Conservation (phyloP, 257 asterid genomes). For the Capsicum baccatum region DNA sequence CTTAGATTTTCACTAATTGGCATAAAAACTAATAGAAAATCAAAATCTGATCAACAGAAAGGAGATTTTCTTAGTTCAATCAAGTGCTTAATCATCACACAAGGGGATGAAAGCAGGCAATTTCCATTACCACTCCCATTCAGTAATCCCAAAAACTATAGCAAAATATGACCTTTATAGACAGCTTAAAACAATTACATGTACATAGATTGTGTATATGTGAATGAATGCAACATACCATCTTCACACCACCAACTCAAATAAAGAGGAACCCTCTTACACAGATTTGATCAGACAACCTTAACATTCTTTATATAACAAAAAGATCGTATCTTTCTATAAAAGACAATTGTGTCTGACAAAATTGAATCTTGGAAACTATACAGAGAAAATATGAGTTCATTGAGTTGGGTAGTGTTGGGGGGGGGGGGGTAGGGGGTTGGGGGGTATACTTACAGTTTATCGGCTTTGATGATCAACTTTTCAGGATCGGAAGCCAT, state of each 20-base stretch:
- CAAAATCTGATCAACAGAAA: not conserved
- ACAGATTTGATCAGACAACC: not conserved
- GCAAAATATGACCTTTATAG: not conserved
- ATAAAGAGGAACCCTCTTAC: not conserved
- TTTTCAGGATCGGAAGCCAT: constrained; percentile 87
- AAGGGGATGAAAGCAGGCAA: not conserved
- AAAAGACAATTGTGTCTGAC: not conserved
- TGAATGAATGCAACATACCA: not conserved
- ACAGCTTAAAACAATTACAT: not conserved
- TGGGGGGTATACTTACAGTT: constrained; percentile 50
- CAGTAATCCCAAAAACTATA: not conserved
- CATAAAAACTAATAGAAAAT: not conserved
- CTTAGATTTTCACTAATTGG: not conserved
- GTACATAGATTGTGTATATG: not conserved
- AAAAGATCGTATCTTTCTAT: not conserved
- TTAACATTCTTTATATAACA: not conserved
- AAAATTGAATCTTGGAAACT: constrained; percentile 2
- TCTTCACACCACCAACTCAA: not conserved
- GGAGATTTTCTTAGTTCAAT: not conserved
- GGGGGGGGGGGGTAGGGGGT: not conserved
- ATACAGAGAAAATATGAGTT: not conserved
- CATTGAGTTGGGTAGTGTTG: not conserved
- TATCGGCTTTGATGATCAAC: constrained; percentile 91
- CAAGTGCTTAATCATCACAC: not conserved
- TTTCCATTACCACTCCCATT: not conserved